Evolutionary conservation across 208 protist genomes (phyloP), one percentile per base, ranked within the genome.

Genomic region (Balamuthia mandrillaris): DNA sequence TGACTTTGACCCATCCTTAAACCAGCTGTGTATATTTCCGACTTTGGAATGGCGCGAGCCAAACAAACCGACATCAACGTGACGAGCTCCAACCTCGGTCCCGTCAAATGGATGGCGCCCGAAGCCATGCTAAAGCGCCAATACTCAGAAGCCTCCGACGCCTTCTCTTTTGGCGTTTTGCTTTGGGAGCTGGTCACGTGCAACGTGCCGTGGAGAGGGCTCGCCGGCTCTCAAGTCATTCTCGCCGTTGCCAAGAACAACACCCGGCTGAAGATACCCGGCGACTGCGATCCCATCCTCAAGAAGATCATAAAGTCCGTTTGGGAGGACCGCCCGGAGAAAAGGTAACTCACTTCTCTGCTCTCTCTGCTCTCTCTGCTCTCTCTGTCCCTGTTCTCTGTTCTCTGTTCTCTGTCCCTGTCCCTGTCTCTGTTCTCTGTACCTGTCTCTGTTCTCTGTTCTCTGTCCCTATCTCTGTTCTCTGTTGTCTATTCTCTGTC

Each of bases 71-170:
- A 41, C 74, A 21, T 3, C 24, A 12, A 21, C 27, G 33, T 51
- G 63, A 60, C 60, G 18, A n/a, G 29, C 12, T 24, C 16, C 18
- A 35, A 16, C 29, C 63, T 81, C 9, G 74, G 74, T 56, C 74
- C 74, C 45, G 51, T 81, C 29, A 31, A 81, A 51, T 81, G 74
- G 74, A 81, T 81, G 74, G 74, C 74, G 35, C 74, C 74, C 5
- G 74, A 81, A 35, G 74, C 74, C 1, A 42, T 81, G 74, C 24
- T 42, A 7, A 21, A 37, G 0, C 51, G 42, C 35, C 37, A 81
- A n/a, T 81, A 81, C 24, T 44, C 27, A 27, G 74, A 81, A 63
- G 74, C 74, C 49, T 27, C n/a, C 3, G 74, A 81, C 49, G 74
- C 74, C 51, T 81, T 63, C 39, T 81, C 74, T 10, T 81, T 63